Base-by-base conservation (phyloP, 1,284 basidiomycete genomes). In the Fomitopsis palustris region DNA sequence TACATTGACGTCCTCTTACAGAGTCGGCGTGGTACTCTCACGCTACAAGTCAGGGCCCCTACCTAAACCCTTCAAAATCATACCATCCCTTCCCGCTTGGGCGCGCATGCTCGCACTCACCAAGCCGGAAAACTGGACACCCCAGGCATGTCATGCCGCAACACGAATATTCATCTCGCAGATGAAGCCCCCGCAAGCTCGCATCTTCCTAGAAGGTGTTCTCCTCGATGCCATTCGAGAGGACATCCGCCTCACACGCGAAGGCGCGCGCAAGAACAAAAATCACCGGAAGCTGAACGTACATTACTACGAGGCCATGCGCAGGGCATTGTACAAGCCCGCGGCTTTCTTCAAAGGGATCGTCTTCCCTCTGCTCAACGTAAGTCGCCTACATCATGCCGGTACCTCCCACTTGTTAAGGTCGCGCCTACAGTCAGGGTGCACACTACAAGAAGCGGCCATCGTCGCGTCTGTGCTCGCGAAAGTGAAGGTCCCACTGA, bases 261-360 rank as follows among this genome's bases (percentile, higher is more conserved):
- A 82, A 60, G 84, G 87, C 62, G 65, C 67, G 21, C 64, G 70
- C 39, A 70, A 65, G 55, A 68, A 70, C 54, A 81, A 82, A 65
- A 85, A 87, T 74, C 91, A 85, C 73, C 90, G 92, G 64, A 98
- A 96, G 71, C 80, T 98, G 53, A 91, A 93, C 69, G 91, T 95
- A 27, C 97, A 99, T 64, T 92, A 95, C 64, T 99, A 97, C 70
- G 93, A 96, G 71, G 88, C 90, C 25, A 75, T 99, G 67, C 96
- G 95, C 73, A 90, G 95, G 66, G 85, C 93, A 10, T 76, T 99
- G 61, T 99, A 96, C 76, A 99, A 99, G 75, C 97, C 97, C 4
- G 92, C 92, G 1, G 96, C 97, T 1, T 98, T 98, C 73, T 99
- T 99, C 83, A 99, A 99, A 75, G 97, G 96, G 4, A 89, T 99